Percentiles rank a stretch among this genome's conserved stretches.
These are phyloP conservation scores for Hysterangium stoloniferum DNA, from an alignment of 768 basidiomycete genomes.

Conservation along the genomic window DNA sequence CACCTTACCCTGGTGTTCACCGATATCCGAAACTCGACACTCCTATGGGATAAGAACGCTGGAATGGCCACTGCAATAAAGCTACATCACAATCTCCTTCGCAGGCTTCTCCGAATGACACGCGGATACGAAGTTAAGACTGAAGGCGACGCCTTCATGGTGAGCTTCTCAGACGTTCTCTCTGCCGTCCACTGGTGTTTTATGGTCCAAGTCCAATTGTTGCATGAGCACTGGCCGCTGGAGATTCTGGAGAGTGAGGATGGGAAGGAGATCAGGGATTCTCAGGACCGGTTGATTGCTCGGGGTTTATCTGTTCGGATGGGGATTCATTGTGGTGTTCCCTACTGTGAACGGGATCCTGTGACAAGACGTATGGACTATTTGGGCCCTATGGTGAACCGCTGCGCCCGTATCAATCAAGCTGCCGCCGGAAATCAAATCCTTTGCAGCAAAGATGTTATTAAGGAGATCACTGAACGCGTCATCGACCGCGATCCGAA, in stretches of 20 bases:
- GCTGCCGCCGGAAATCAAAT: constrained; percentile 90
- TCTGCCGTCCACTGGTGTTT: constrained; percentile 88
- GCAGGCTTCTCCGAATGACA: constrained; percentile 78
- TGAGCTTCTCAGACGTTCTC: constrained; percentile 85
- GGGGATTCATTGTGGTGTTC: constrained; percentile 92
- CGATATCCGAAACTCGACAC: constrained; percentile 95
- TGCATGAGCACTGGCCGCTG: constrained; percentile 82
- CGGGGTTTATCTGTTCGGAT: constrained; percentile 92
- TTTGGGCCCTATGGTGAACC: constrained; percentile 94
- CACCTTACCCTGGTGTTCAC: constrained; percentile 94
- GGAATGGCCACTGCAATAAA: constrained; percentile 94
- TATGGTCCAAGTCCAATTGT: constrained; percentile 73
- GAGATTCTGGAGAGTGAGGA: constrained; percentile 92
- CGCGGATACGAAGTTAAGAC: constrained; percentile 99
- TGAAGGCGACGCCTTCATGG: constrained; percentile 99
- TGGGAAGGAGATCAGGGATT: constrained; percentile 70
- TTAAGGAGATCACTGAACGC: constrained; percentile 67
- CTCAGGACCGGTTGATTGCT: constrained; percentile 59
- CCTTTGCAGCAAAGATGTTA: constrained; percentile 81
- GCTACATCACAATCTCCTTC: constrained; percentile 79
- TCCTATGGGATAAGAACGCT: constrained; percentile 91
- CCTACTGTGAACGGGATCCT: constrained; percentile 85
- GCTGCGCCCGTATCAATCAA: constrained; percentile 76
- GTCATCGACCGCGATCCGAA: constrained; percentile 35
- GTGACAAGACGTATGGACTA: constrained; percentile 97